phyloP scores from a whole-genome alignment of 192 early-diverging fungal genomes.

The Cetraspora pellucida region DNA sequence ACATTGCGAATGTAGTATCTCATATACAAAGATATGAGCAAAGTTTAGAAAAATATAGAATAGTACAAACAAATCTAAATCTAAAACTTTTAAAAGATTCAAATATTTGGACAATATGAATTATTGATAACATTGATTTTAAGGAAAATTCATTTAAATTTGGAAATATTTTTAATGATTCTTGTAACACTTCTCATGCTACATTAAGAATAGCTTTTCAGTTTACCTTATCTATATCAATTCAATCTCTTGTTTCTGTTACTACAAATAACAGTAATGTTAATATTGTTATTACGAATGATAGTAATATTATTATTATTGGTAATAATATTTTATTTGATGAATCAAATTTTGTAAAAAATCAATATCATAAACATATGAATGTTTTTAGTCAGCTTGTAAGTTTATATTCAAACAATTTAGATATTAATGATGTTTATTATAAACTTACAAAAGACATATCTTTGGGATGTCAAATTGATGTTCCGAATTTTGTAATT shows the following conservation, averaged over 20 bases:
- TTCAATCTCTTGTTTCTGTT: not conserved
- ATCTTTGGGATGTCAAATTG: not conserved
- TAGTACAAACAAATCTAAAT: not conserved
- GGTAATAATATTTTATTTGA: too few relatives aligned
- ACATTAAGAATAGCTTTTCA: not conserved
- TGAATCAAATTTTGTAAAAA: too few relatives aligned
- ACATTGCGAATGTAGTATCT: conserved; percentile 9
- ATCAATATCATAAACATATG: not conserved
- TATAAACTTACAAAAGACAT: not conserved
- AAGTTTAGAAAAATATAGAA: not conserved
- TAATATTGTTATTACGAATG: not conserved
- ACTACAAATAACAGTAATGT: not conserved
- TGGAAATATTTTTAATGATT: not conserved
- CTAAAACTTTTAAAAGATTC: not conserved
- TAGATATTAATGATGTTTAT: not conserved
- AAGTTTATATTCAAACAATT: not conserved
- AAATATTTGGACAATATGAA: not conserved
- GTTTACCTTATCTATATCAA: not conserved
- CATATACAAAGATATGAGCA: not conserved
- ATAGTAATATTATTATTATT: too few relatives aligned
- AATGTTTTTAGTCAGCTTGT: not conserved
- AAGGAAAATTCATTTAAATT: not conserved
- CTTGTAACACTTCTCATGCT: not conserved
- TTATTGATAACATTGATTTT: conserved; percentile 3
- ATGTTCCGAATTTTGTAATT: not conserved